Percentiles rank a stretch among this genome's conserved stretches.
Conservation (phyloP, 192 early-diverging fungal species). For the Borealophlyctis nickersoniae region DNA sequence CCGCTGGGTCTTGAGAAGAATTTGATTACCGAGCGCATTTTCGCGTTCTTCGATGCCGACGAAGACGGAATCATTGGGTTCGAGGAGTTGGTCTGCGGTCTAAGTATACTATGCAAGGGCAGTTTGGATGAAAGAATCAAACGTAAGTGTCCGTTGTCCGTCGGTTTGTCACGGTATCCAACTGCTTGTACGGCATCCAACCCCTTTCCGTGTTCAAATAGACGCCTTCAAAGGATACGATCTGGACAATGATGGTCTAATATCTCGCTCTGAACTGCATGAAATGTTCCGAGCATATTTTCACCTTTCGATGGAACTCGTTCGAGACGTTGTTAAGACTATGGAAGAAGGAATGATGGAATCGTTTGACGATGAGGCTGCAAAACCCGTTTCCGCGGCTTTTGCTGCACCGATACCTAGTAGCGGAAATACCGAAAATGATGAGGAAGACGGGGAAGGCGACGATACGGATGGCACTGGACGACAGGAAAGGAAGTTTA, state of each 20-base stretch:
- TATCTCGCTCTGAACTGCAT: slow-evolving; percentile 80
- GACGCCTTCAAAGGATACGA: slow-evolving; percentile 92
- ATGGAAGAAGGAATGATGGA: slow-evolving; percentile 89
- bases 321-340: slow-evolving; percentile 81
- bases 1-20: slow-evolving; percentile 79
- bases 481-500: slow-evolving; percentile 19
- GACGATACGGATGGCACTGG: slow-evolving; percentile 1
- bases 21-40: slow-evolving; percentile 82
- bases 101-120: slow-evolving; percentile 81
- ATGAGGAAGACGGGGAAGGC: slow-evolving; percentile 24
- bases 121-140: slow-evolving; percentile 85
- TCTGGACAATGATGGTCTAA: slow-evolving; percentile 78
- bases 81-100: slow-evolving; percentile 75
- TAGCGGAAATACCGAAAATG: slow-evolving; percentile 21
- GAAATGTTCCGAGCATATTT: slow-evolving; percentile 92
- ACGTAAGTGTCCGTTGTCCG: slow-evolving; percentile 47
- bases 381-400: slow-evolving; percentile 84
- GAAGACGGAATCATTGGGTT: slow-evolving; percentile 74
- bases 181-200: not conserved
- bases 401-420: slow-evolving; percentile 78
- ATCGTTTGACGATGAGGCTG: slow-evolving; percentile 71
- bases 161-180: not conserved
- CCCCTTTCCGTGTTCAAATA: slow-evolving; percentile 14
- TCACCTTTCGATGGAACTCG: slow-evolving; percentile 82
- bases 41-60: slow-evolving; percentile 87